A percentile compares a stretch with the other conserved stretches of the same genome.
These are phyloP conservation scores for Saccharomycopsis malanga DNA, from an alignment of 805 yeast genomes.

Conservation along the genomic window DNA sequence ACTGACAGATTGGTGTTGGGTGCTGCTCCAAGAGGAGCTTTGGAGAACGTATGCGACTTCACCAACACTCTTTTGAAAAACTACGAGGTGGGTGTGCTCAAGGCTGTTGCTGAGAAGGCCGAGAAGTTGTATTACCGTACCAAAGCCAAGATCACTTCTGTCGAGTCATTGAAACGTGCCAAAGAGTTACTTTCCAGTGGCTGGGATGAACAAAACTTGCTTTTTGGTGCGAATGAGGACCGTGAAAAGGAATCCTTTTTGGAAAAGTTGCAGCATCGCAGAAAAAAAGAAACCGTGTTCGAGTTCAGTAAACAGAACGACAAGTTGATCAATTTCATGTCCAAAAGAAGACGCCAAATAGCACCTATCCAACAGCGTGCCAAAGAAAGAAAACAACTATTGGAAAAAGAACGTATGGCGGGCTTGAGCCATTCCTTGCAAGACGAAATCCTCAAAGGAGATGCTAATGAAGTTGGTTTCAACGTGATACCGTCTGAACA, in stretches of 20 bases:
- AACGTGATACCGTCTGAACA: slow-evolving; percentile 34
- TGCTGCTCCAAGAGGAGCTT: slow-evolving; percentile 59
- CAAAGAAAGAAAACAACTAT: slow-evolving; percentile 55
- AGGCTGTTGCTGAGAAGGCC: slow-evolving; percentile 74
- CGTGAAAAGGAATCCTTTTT: slow-evolving; percentile 66
- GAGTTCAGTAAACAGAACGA: slow-evolving; percentile 73
- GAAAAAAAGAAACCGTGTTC: slow-evolving; percentile 83
- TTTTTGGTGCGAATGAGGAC: slow-evolving; percentile 65
- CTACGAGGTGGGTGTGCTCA: slow-evolving; percentile 59
- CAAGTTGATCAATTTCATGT: slow-evolving; percentile 75
- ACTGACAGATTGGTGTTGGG: slow-evolving; percentile 79
- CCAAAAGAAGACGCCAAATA: slow-evolving; percentile 73
- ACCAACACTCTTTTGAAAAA: slow-evolving; percentile 53
- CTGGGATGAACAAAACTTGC: slow-evolving; percentile 84
- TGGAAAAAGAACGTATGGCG: slow-evolving; percentile 67
- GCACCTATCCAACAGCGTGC: slow-evolving; percentile 84
- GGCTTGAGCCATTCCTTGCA: slow-evolving; percentile 69
- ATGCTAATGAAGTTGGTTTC: slow-evolving; percentile 30
- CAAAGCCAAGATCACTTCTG: slow-evolving; percentile 70
- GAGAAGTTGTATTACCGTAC: slow-evolving; percentile 84
- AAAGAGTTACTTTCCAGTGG: slow-evolving; percentile 65
- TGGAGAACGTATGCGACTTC: slow-evolving; percentile 71
- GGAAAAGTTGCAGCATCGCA: slow-evolving; percentile 61
- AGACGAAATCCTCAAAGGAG: slow-evolving; percentile 52
- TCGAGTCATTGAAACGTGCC: slow-evolving; percentile 77